phyloP scores from a whole-genome alignment of 2,329 filamentous ascomycete genomes.

The Fusarium equiseti region DNA sequence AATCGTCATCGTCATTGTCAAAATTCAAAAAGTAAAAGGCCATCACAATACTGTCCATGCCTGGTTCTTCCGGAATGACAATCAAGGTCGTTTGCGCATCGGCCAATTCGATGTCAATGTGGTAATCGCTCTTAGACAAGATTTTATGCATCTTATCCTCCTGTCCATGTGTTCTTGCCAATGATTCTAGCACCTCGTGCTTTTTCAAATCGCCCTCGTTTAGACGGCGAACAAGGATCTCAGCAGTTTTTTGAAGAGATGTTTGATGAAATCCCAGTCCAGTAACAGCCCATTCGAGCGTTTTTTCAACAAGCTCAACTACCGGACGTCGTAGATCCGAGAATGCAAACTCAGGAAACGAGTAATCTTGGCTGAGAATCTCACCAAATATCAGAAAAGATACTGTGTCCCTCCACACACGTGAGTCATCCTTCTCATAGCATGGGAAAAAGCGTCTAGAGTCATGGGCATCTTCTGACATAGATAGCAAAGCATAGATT shows the following conservation, averaged over 20 bases:
- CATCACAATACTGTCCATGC: not conserved
- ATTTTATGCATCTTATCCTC: not conserved
- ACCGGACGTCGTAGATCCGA: not conserved
- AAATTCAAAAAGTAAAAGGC: not conserved
- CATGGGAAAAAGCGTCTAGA: not conserved
- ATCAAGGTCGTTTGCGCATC: not conserved
- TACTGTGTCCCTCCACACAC: not conserved
- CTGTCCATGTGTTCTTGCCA: not conserved
- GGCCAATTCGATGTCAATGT: not conserved
- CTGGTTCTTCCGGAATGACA: not conserved
- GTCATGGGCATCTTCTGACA: not conserved
- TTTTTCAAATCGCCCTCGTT: not conserved
- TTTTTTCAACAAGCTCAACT: not conserved
- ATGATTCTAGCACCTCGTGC: not conserved
- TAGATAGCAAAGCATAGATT: not conserved
- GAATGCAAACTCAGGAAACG: not conserved
- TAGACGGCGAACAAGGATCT: not conserved
- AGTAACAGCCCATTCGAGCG: not conserved
- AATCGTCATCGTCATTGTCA: too few relatives aligned
- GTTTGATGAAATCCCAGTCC: not conserved
- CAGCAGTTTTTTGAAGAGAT: not conserved
- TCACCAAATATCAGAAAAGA: not conserved
- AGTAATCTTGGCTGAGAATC: not conserved
- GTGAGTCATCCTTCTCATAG: not conserved
- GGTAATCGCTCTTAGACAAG: not conserved